Conservation (phyloP, 2,329 filamentous ascomycete genomes). For the Pseudogymnoascus sp. region DNA sequence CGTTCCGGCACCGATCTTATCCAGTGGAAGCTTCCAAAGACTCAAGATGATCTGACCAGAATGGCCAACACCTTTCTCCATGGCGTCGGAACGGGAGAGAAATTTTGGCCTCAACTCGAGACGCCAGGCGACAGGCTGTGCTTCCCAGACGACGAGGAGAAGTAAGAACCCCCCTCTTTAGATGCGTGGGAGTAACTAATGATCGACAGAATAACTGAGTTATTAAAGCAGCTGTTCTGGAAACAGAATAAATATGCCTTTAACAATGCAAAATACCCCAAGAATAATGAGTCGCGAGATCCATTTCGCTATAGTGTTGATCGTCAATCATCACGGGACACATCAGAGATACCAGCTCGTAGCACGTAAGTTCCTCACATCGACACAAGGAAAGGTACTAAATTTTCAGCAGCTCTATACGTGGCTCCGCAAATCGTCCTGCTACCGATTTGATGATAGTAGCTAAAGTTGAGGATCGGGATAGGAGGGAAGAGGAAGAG, state of each 20-base stretch:
- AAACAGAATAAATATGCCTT: constrained; percentile 16
- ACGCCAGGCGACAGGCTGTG: constrained; percentile 9
- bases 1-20: constrained; percentile 7
- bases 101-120: constrained; percentile 15
- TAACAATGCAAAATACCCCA: constrained; percentile 14
- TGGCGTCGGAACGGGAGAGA: constrained; percentile 12
- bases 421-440: neutral
- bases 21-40: constrained; percentile 12
- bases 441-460: neutral
- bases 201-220: constrained; percentile 13
- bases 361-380: neutral
- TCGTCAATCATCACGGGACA: neutral
- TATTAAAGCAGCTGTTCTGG: constrained; percentile 17
- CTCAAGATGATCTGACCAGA: constrained; percentile 11
- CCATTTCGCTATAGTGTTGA: neutral
- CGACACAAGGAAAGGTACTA: neutral
- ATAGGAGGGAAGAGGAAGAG: neutral
- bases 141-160: constrained; percentile 12
- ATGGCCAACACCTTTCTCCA: constrained; percentile 16
- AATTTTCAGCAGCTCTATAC: neutral
- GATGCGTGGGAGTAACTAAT: neutral
- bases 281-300: constrained; percentile 6
- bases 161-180: constrained; percentile 8
- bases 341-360: neutral
- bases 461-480: neutral